Base-by-base conservation (phyloP, 1,139 yeast genomes). In the Blastobotrys indianensis region DNA sequence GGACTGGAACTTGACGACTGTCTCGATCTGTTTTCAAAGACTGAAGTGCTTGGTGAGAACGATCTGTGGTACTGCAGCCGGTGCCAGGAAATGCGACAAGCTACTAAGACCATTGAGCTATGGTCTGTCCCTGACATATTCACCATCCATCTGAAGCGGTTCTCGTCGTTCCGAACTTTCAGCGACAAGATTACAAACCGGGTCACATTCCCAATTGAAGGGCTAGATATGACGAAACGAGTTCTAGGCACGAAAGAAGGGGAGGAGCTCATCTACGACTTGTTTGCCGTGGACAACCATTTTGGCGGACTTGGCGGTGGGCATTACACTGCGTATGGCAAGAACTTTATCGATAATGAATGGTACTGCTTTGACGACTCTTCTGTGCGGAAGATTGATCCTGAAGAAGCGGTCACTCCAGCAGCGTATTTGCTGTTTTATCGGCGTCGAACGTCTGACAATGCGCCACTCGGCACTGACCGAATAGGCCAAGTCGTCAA, bases 241-340 rank as follows among this genome's bases (percentile, higher is more conserved):
- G 74, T 85, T 10, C 68, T 40, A 11, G 50, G 47, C n/a, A 42
- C 36, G 13, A 39, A 36, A 6, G 39, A 37, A 8, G 38, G 37
- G 10, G 46, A 48, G 37, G 66, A 69, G 31, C 47, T 57, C 15
- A 63, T 86, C 0, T 92, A 92, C 63, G 98, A 92, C 62, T 70
- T 92, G 55, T 75, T 86, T 58, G 97, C 94, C 0, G 97, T 92
- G 23, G 97, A 90, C 62, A 90, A 90, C 63, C 98, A 92, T 62
- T 90, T 75, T 62, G 98, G 98, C 46, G 97, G 97, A 0, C 72
- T 92, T 30, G 97, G 97, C 1, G 98, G 98, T 6, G 98, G 98
- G 2, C 98, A 92, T 67, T 92, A 92, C 63, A 92, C 98, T 1
- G 87, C 97, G 0, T 82, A 80, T 56, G 97, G 78, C 1, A 83